A percentile compares a stretch with the other conserved stretches of the same genome.
Evolutionary conservation across 2,329 filamentous ascomycete genomes (phyloP).

Genomic region (Geosmithia morbida): DNA sequence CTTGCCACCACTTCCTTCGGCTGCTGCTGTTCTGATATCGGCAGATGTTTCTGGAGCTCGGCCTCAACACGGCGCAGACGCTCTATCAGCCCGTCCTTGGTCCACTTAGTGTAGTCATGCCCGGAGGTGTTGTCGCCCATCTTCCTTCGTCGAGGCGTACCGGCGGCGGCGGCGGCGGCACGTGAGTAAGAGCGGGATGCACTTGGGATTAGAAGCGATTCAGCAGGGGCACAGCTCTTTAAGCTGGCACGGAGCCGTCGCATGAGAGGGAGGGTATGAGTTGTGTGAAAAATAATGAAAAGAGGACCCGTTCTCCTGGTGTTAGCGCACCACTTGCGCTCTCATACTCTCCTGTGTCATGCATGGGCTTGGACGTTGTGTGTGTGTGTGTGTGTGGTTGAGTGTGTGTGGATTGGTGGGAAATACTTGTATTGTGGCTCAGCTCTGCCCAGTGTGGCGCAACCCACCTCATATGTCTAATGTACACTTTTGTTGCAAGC

Average conservation of each 20-base stretch:
- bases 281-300: neutral
- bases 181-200: neutral
- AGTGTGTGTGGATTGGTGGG: too few relatives aligned
- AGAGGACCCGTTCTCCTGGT: neutral
- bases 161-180: neutral
- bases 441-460: too few relatives aligned
- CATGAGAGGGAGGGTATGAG: neutral
- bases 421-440: too few relatives aligned
- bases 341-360: neutral
- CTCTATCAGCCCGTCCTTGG: conserved; percentile 50
- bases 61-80: conserved; percentile 54
- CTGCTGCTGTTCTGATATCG: neutral
- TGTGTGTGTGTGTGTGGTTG: too few relatives aligned
- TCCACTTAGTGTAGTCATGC: conserved; percentile 49
- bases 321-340: neutral
- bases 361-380: neutral
- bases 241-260: neutral
- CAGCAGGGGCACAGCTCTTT: neutral
- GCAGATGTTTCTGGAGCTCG: conserved; percentile 26
- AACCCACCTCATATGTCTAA: too few relatives aligned
- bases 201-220: neutral
- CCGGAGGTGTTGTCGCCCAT: neutral
- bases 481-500: too few relatives aligned
- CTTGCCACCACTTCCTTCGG: conserved; percentile 1
- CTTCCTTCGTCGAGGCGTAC: neutral